Evolutionary conservation across 495 filamentous ascomycete species (phyloP), one percentile per base, ranked within the genome.

Genomic region (Pyronema omphalodes): DNA sequence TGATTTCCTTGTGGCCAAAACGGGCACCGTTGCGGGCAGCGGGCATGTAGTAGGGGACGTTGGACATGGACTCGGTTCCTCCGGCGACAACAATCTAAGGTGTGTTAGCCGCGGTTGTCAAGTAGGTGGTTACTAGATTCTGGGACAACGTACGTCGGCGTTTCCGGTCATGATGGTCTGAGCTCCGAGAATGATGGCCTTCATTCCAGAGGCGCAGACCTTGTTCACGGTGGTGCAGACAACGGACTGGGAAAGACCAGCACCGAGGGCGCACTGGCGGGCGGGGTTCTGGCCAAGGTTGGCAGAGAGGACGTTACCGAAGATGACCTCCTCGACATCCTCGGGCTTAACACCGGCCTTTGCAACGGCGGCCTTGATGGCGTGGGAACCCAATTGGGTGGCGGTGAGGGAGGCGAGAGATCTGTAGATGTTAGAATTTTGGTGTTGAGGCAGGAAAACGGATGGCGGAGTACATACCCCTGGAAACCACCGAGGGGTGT

Each of bases 211-310:
- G 54, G 91, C 91, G 76, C 91, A 98, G 62, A 98, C 91, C 72
- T 98, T 98, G 81, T 96, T 98, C 55, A 98, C 76, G 33, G 88
- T 93, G 41, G 93, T 96, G 71, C 81, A 84, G 62, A 94, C 79
- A 50, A 82, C 84, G 11, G 75, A 73, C 14, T 91, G 72, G 2
- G 76, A 67, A 53, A 98, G 82, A 48, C 91, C 91, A 58, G 87
- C 91, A 60, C 77, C 74, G 63, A 98, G 74, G 53, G 88, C 87
- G 67, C 84, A 93, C 72, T 98, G 91, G 48, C 93, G 81, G 52
- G 93, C 88, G 52, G 91, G 91, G 67, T 93, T 93, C 70, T 98
- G 91, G 53, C 91, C 91, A 63, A 96, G 77, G 70, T 87, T 87
- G 63, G 89, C 91, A 44, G 88, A 93, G 60, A 98, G 76, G 51